Evolutionary conservation across 2,329 filamentous ascomycete genomes (phyloP).

Genomic region (Chaetomiaceae sp.): DNA sequence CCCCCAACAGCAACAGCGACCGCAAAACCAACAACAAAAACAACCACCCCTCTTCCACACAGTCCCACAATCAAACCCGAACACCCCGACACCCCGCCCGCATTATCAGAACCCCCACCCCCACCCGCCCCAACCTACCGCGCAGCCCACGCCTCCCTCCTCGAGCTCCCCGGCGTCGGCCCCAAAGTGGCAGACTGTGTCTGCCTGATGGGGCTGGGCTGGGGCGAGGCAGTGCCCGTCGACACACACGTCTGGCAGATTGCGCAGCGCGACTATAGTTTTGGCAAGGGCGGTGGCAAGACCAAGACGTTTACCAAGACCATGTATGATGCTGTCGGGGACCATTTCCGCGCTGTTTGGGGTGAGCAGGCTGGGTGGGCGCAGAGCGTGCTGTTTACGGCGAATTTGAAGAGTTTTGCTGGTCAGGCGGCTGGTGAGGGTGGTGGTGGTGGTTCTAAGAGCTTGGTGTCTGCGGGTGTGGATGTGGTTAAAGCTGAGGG

Average conservation of each 20-base stretch:
- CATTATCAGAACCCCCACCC: background rate
- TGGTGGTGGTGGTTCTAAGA: background rate
- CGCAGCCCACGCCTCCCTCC: constrained; percentile 72
- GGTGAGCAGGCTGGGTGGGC: constrained; percentile 95
- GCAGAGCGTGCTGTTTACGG: constrained; percentile 93
- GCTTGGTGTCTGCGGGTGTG: too few relatives aligned
- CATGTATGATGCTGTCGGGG: constrained; percentile 84
- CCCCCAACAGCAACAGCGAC: background rate
- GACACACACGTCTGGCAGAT: constrained; percentile 99
- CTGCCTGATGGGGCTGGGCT: constrained; percentile 91
- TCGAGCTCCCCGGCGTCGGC: constrained; percentile 80
- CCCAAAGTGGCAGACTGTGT: constrained; percentile 98
- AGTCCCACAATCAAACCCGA: background rate
- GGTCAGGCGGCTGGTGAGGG: constrained; percentile 45
- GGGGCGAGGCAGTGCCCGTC: constrained; percentile 91
- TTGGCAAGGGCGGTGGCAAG: constrained; percentile 64
- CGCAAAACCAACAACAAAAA: background rate
- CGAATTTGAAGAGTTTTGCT: constrained; percentile 81
- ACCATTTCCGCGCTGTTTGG: constrained; percentile 87
- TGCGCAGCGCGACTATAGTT: constrained; percentile 90
- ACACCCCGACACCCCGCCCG: background rate
- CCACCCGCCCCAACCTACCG: constrained; percentile 57
- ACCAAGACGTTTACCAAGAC: constrained; percentile 80
- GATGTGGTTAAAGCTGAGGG: background rate
- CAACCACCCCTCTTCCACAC: too few relatives aligned